Evolutionary conservation across 2,329 filamentous ascomycete species (phyloP).

Genomic region (Colletotrichum paranaense): DNA sequence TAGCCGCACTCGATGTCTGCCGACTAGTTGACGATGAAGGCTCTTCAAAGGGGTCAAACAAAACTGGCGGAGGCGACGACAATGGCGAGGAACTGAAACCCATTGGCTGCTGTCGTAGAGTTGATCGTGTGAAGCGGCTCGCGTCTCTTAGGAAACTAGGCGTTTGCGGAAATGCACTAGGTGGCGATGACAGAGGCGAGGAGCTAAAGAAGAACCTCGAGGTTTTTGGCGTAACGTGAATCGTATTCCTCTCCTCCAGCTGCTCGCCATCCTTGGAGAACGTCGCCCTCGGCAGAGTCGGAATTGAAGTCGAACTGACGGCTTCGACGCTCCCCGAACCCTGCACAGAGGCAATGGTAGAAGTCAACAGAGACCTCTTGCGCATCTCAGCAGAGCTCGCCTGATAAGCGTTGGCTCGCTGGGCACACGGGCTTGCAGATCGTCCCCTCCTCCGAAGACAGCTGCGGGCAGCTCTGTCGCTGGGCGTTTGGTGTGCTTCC

Average conservation of each 20-base stretch:
- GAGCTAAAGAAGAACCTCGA: conserved; percentile 37
- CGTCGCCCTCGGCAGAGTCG: not conserved
- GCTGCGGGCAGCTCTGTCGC: conserved; percentile 36
- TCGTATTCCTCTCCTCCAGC: not conserved
- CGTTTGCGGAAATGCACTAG: conserved; percentile 25
- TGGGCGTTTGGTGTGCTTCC: conserved; percentile 10
- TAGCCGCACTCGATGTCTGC: conserved; percentile 46
- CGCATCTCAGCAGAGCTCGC: conserved; percentile 20
- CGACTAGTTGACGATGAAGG: conserved; percentile 47
- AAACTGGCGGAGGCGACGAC: conserved; percentile 64
- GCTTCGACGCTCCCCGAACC: not conserved
- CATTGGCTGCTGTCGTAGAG: not conserved
- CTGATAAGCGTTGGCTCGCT: conserved; percentile 15
- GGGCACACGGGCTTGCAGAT: conserved; percentile 20
- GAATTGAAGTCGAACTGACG: not conserved
- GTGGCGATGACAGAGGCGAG: conserved; percentile 52
- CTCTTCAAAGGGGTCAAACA: conserved; percentile 63
- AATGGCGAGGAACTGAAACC: conserved; percentile 62
- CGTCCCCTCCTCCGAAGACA: conserved; percentile 32
- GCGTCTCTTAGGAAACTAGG: not conserved
- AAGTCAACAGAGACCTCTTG: conserved; percentile 21
- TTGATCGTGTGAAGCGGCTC: not conserved
- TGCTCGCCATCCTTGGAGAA: not conserved
- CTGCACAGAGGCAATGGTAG: conserved; percentile 4
- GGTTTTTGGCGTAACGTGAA: conserved; percentile 8